phyloP scores from a whole-genome alignment of 1,139 yeast species.

The Hansenula sp. region DNA sequence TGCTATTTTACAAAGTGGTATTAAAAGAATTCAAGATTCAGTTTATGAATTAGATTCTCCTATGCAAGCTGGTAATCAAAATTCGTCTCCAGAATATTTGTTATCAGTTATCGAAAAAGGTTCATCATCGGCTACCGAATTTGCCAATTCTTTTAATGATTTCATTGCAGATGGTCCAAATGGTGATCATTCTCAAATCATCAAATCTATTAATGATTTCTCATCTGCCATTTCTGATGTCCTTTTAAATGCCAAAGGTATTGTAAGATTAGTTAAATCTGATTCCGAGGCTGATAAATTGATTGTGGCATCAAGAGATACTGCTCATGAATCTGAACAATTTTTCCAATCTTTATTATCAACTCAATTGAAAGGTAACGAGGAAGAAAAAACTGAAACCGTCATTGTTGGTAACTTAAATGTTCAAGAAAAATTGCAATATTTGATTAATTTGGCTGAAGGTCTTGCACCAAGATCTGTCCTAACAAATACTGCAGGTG shows the following conservation, averaged over 20 bases:
- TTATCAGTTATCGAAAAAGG: slow-evolving; percentile 70
- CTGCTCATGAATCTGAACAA: slow-evolving; percentile 58
- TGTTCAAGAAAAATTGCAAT: slow-evolving; percentile 69
- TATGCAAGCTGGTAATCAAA: slow-evolving; percentile 80
- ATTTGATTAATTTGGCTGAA: slow-evolving; percentile 53
- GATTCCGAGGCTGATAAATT: slow-evolving; percentile 51
- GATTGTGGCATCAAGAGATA: slow-evolving; percentile 45
- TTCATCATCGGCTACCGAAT: slow-evolving; percentile 72
- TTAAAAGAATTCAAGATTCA: slow-evolving; percentile 70
- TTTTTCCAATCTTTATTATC: slow-evolving; percentile 63
- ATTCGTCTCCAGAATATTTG: slow-evolving; percentile 70
- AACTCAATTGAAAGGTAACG: slow-evolving; percentile 42
- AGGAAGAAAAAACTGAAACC: slow-evolving; percentile 70
- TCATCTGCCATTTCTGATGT: slow-evolving; percentile 65
- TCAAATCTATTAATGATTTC: slow-evolving; percentile 64
- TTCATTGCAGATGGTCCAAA: slow-evolving; percentile 75
- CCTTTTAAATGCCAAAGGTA: slow-evolving; percentile 67
- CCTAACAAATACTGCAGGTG: slow-evolving; percentile 31
- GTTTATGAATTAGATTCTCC: slow-evolving; percentile 73
- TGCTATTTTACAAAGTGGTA: slow-evolving; percentile 65
- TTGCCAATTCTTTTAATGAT: slow-evolving; percentile 75
- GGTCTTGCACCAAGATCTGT: slow-evolving; percentile 43
- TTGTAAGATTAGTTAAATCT: slow-evolving; percentile 49
- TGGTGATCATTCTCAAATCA: slow-evolving; percentile 66
- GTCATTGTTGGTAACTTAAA: slow-evolving; percentile 75